Base-by-base conservation (phyloP, 2,329 filamentous ascomycete genomes). In the Cytospora leucostoma region DNA sequence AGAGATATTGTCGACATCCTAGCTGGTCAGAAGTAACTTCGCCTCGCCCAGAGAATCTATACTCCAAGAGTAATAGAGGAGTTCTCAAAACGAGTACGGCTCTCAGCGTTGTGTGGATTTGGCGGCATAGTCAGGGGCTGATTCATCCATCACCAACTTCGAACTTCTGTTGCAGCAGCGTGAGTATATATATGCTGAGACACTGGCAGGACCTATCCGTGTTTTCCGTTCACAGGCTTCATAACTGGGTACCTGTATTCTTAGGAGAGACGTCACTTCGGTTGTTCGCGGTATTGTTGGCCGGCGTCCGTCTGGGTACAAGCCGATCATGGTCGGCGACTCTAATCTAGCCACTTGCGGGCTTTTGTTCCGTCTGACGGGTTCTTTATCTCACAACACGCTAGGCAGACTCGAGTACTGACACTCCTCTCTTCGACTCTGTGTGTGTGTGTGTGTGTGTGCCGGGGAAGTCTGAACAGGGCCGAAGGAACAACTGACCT, bases 1-100 rank as follows among this genome's bases (percentile, higher is more conserved):
- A 57, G 66, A 69, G n/a, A 35, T 64, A 33, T 69, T 67, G 13
- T 69, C 64, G 35, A 62, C 61, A 44, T 67, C 65, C 15, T 65
- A 40, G 56, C 7, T 49, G n/a, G 40, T 17, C 32, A n/a, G n/a
- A 8, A 11, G 50, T 33, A 17, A n/a, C 1, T 33, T 47, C n/a
- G 12, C 27, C 27, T 27, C 44, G n/a, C 7, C 21, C 8, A 4
- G 44, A 5, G n/a, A 47, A 11, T 6, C 12, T 7, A 4, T 21
- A 4, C 21, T 21, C n/a, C 10, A 12, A 47, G 17, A 21, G n/a
- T 8, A 7, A 10, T n/a, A 11, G 17, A 6, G 38, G 8, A 21
- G n/a, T 21, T 4, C 27, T 4, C 27, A 27, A 3, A 27, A 4
- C 27, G 4, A 27, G 27, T 47, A 21, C n/a, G n/a, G 40, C 44